phyloP scores from a whole-genome alignment of 2,329 filamentous ascomycete species.

The Aspergillus tamarii region DNA sequence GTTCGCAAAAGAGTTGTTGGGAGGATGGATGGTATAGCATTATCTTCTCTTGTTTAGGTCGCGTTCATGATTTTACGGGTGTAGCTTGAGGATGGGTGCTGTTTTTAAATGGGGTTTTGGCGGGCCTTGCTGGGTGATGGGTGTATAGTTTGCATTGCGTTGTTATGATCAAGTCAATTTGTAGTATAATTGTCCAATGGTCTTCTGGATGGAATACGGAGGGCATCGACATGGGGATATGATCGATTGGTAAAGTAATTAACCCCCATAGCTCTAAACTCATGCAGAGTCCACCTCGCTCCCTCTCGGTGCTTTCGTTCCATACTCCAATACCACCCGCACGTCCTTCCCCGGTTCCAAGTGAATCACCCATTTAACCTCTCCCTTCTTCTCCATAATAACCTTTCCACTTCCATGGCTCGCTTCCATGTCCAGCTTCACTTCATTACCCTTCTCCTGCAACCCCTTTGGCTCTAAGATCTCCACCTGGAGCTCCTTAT shows the following conservation, averaged over 20 bases:
- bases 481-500: conserved; percentile 33
- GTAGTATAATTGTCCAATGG: not conserved
- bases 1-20: not conserved
- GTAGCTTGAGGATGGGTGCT: not conserved
- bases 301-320: conserved; percentile 56
- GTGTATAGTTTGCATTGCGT: not conserved
- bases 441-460: conserved; percentile 29
- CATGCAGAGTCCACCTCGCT: conserved; percentile 15
- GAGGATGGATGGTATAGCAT: not conserved
- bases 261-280: not conserved
- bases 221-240: too few relatives aligned
- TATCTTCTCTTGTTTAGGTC: not conserved
- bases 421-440: conserved; percentile 29
- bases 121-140: not conserved
- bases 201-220: not conserved
- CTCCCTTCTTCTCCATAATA: conserved; percentile 59
- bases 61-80: not conserved
- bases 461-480: conserved; percentile 33
- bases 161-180: not conserved
- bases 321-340: conserved; percentile 64
- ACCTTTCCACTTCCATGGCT: conserved; percentile 61
- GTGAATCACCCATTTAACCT: conserved; percentile 62
- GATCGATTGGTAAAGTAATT: too few relatives aligned
- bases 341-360: conserved; percentile 62
- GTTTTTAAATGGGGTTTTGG: not conserved